These are phyloP conservation scores for Silene vulgaris DNA, from an alignment of 179 eudicot species.

Conservation along the genomic window DNA sequence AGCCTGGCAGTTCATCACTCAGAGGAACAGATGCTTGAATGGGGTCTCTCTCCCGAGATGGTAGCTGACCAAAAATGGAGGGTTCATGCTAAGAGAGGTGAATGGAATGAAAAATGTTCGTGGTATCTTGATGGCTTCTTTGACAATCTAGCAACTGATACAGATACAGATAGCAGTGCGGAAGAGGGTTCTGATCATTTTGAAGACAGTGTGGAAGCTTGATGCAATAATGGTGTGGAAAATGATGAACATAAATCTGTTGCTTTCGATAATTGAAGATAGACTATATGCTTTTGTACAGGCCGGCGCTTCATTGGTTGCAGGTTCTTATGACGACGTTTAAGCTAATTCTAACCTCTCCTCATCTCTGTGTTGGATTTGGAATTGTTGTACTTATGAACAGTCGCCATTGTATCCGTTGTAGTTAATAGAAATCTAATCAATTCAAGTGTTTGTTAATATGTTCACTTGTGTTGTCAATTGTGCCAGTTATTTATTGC, in stretches of 20 bases:
- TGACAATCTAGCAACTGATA: slow-evolving; percentile 32
- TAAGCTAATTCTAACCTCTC: neutral
- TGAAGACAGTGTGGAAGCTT: slow-evolving; percentile 1
- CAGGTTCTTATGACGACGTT: slow-evolving; percentile 1
- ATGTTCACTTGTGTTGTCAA: too few relatives aligned
- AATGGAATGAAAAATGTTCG: slow-evolving; percentile 51
- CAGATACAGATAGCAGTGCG: slow-evolving; percentile 32
- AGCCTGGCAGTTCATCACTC: slow-evolving; percentile 54
- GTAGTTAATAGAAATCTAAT: neutral
- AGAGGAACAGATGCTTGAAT: slow-evolving; percentile 44
- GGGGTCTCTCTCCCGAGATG: slow-evolving; percentile 64
- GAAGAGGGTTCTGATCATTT: slow-evolving; percentile 24
- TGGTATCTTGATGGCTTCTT: slow-evolving; percentile 61
- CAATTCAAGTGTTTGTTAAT: too few relatives aligned
- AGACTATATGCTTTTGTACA: slow-evolving; percentile 25
- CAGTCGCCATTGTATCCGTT: slow-evolving; percentile 7
- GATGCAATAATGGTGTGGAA: neutral
- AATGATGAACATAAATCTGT: slow-evolving; percentile 18
- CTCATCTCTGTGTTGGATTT: slow-evolving; percentile 11
- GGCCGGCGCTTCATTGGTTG: neutral
- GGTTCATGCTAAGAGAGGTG: slow-evolving; percentile 41
- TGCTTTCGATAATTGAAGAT: slow-evolving; percentile 18
- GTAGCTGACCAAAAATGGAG: slow-evolving; percentile 58
- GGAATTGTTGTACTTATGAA: neutral
- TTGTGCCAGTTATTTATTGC: too few relatives aligned